Percentiles rank a stretch among this genome's conserved stretches.
Evolutionary conservation across 139 green algal genomes (phyloP).

Genomic region (Coelastrella sp.): DNA sequence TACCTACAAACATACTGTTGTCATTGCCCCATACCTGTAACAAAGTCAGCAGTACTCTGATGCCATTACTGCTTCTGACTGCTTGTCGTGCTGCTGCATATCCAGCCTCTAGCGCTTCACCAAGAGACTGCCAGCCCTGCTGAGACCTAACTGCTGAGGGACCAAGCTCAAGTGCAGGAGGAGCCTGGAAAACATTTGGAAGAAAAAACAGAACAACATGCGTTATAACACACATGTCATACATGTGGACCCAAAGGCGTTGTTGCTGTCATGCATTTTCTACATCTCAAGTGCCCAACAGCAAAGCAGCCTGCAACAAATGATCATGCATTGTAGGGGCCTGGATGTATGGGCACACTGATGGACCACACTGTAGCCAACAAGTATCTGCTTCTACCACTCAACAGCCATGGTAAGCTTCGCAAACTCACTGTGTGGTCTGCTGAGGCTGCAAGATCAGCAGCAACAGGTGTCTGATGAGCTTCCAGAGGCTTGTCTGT

Average conservation of each 20-base stretch:
- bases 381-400: no score
- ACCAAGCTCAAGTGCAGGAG: conserved; percentile 49
- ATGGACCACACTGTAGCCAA: no score
- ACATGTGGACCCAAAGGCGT: no score
- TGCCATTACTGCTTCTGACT: conserved; percentile 70
- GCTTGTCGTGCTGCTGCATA: conserved; percentile 61
- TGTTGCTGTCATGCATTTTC: no score
- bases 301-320: no score
- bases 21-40: conserved; percentile 47
- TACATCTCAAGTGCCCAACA: no score
- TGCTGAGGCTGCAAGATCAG: background rate
- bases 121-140: background rate
- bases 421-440: no score
- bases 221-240: background rate
- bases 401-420: no score
- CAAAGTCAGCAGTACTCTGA: conserved; percentile 64
- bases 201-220: background rate
- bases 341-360: no score
- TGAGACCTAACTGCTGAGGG: background rate
- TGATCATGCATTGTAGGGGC: no score
- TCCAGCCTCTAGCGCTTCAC: conserved; percentile 53
- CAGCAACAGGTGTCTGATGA: conserved; percentile 39
- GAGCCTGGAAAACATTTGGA: background rate
- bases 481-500: conserved; percentile 34
- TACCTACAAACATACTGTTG: no score